Conservation (phyloP, 2,329 filamentous ascomycete genomes). For the Biscogniauxia mediterranea region DNA sequence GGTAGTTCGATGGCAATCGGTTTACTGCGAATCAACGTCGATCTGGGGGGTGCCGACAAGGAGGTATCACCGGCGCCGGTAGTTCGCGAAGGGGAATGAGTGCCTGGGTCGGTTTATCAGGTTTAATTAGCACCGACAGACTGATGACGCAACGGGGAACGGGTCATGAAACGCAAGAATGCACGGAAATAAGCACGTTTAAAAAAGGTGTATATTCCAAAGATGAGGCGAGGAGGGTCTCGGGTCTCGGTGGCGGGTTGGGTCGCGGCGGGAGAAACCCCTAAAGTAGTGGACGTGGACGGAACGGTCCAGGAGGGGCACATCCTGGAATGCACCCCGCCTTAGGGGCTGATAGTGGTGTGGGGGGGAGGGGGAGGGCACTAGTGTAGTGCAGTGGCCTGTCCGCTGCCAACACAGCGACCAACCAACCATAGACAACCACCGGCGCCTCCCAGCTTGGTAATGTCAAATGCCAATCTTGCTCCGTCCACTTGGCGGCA, state of each 20-base stretch:
- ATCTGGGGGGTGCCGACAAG: conserved; percentile 21
- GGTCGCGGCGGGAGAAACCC: conserved; percentile 7
- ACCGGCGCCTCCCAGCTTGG: conserved; percentile 4
- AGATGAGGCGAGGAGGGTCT: neutral
- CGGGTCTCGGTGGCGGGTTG: conserved; percentile 2
- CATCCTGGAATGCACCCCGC: conserved; percentile 23
- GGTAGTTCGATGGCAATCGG: conserved; percentile 57
- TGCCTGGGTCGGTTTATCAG: conserved; percentile 23
- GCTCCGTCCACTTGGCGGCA: conserved; percentile 7
- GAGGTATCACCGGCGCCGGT: conserved; percentile 22
- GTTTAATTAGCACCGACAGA: conserved; percentile 19
- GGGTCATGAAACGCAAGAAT: neutral
- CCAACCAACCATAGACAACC: conserved; percentile 17
- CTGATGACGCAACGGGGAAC: conserved; percentile 23
- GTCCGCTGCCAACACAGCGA: conserved; percentile 5
- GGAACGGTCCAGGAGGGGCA: conserved; percentile 18
- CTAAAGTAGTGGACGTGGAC: conserved; percentile 1
- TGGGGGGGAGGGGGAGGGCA: conserved; percentile 19
- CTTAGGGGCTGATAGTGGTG: conserved; percentile 16
- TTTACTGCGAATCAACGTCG: conserved; percentile 34
- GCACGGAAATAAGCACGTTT: conserved; percentile 1
- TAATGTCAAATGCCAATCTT: conserved; percentile 17
- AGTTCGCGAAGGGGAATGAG: conserved; percentile 18
- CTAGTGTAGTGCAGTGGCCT: conserved; percentile 23
- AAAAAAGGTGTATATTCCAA: conserved; percentile 10